Evolutionary conservation across 1,284 basidiomycete species (phyloP), one percentile per base, ranked within the genome.

Genomic region (Sphagnurus paluster): DNA sequence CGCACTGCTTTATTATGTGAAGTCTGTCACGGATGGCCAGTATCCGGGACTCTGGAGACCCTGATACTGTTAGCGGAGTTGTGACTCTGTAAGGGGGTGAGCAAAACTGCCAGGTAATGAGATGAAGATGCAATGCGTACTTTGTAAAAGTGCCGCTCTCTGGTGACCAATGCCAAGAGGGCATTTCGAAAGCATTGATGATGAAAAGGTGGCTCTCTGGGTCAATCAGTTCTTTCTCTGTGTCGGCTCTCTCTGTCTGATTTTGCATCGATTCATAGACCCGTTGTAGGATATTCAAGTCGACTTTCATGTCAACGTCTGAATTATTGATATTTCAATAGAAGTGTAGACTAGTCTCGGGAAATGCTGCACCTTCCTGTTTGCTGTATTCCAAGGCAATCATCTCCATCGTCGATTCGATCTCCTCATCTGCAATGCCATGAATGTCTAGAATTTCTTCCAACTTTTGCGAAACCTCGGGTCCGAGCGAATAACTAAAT

Each of bases 121-220:
- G 24, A n/a, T n/a, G n/a, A n/a, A 39, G 26, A 29, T 26, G 11
- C 25, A 10, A 29, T 20, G 54, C 74, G 16, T 60, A 91, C 91
- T 80, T 85, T 57, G 92, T 90, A 58, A 96, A 97, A 1, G 87
- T 84, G 41, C 86, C 87, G 49, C 91, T 75, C 56, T 94, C 87
- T 17, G 77, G 72, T 26, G 93, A 93, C 81, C 93, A 99, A 56
- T 85, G 80, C 80, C 93, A 90, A 7, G 84, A 72, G 0, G 96
- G 96, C 91, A 98, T 97, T 28, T 94, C 87, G 57, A 95, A 98
- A 8, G 95, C 87, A 63, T 97, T 84, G 26, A 98, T 74, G 48
- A 98, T 76, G 54, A 83, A 82, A 38, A 99, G 73, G 64, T 96
- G 92, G 19, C 80, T 82, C 37, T 94, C 87, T 5, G 92, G 85